Evolutionary conservation across 2,329 filamentous ascomycete genomes (phyloP), one percentile per base, ranked within the genome.

Genomic region (Rugonectria rugulosa): DNA sequence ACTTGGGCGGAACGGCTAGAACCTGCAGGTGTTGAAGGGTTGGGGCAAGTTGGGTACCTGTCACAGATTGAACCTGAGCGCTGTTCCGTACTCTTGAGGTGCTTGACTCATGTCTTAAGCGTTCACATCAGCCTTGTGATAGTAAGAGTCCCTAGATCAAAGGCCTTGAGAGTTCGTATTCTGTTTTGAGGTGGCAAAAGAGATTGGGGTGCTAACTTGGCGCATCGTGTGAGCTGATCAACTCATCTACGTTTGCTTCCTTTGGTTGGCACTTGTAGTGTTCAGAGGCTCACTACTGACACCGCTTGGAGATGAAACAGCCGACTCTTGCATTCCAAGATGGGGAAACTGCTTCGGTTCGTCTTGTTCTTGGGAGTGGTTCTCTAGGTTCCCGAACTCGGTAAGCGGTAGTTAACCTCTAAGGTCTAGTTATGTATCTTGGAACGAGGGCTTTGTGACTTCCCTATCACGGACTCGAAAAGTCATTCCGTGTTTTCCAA

Each of bases 31-130:
- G 60, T n/a, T 48, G 53, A 55, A 53, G 49, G 29, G 36, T 47
- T 38, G 48, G 41, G 24, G 36, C 19, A 10, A 6, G 44, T 46
- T 50, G 38, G 12, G 26, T 12, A 7, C 34, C 11, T 23, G 31
- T 20, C 31, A 24, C 29, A 43, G 20, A 36, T 27, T 6, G 20
- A 31, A 21, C 38, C 38, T 47, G 49, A 44, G 32, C 43, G 50
- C 44, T 49, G 52, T 62, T 52, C 31, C 41, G 36, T 60, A 15
- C 36, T 34, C 41, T n/a, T 12, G n/a, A 31, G 19, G 21, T n/a
- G 32, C 44, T 63, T 59, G 64, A 67, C 57, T 66, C 64, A 43
- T 60, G 64, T 50, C 53, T 49, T 45, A 36, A 17, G 50, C 59
- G 59, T 34, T 43, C 56, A 32, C 27, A n/a, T 59, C 40, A 56